These are phyloP conservation scores for Hypoxylon fragiforme DNA, from an alignment of 495 filamentous ascomycete genomes.

Conservation along the genomic window DNA sequence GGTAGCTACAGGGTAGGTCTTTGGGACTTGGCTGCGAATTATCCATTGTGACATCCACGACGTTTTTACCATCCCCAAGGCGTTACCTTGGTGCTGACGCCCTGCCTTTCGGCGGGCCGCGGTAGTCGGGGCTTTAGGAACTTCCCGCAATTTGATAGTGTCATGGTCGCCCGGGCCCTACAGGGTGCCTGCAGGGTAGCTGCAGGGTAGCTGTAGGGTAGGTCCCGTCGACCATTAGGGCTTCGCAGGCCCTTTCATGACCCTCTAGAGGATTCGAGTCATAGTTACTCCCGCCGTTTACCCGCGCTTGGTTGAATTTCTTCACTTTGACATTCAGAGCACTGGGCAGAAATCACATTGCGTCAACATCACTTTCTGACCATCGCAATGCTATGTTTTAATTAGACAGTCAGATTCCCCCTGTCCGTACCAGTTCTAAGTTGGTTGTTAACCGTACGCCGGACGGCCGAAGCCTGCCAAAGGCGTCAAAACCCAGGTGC, in stretches of 20 bases:
- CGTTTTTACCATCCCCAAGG: not conserved
- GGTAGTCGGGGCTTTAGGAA: not conserved
- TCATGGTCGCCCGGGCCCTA: not conserved
- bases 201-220: no score
- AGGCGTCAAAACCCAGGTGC: not conserved
- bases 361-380: not conserved
- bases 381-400: not conserved
- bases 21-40: not conserved
- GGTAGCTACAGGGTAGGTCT: not conserved
- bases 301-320: not conserved
- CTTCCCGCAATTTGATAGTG: not conserved
- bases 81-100: not conserved
- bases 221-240: not conserved
- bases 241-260: not conserved
- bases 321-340: not conserved
- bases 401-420: not conserved
- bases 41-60: not conserved
- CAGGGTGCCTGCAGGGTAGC: no score
- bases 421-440: not conserved
- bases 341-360: not conserved
- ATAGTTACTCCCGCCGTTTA: not conserved
- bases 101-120: not conserved
- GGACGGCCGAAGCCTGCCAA: not conserved
- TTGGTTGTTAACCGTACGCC: not conserved
- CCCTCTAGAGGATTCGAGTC: not conserved